A percentile compares a stretch with the other conserved stretches of the same genome.
phyloP scores from a whole-genome alignment of 805 yeast species.

The Zygosaccharomyces bisporus region DNA sequence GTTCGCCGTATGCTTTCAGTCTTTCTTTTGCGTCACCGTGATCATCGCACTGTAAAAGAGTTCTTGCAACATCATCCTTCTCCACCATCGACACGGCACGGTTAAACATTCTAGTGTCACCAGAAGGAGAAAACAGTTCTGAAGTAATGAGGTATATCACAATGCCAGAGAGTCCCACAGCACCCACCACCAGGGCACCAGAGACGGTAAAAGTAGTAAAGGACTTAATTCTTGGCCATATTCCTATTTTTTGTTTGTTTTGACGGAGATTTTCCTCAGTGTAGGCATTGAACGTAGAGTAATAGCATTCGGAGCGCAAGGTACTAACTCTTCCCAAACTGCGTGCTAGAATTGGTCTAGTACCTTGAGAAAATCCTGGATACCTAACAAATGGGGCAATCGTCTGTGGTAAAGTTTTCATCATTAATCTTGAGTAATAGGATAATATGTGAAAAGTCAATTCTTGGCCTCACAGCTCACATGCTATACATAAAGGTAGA shows the following conservation, averaged over 20 bases:
- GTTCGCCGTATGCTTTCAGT: slow-evolving; percentile 81
- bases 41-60: slow-evolving; percentile 49
- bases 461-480: not conserved
- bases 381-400: not conserved
- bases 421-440: not conserved
- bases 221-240: slow-evolving; percentile 48
- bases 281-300: slow-evolving; percentile 16
- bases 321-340: not conserved
- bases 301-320: not conserved
- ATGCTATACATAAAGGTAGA: not conserved
- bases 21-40: slow-evolving; percentile 46
- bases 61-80: slow-evolving; percentile 56
- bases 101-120: slow-evolving; percentile 87
- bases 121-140: slow-evolving; percentile 82
- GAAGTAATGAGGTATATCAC: slow-evolving; percentile 72
- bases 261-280: slow-evolving; percentile 3
- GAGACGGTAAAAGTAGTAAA: slow-evolving; percentile 61
- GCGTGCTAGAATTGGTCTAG: not conserved
- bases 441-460: not conserved
- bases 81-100: slow-evolving; percentile 77
- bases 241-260: slow-evolving; percentile 34
- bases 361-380: not conserved
- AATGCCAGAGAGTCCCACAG: slow-evolving; percentile 61
- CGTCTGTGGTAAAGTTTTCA: not conserved
- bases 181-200: slow-evolving; percentile 60